Base-by-base conservation (phyloP, 164 flowering plant species). In the Macadamia integrifolia region DNA sequence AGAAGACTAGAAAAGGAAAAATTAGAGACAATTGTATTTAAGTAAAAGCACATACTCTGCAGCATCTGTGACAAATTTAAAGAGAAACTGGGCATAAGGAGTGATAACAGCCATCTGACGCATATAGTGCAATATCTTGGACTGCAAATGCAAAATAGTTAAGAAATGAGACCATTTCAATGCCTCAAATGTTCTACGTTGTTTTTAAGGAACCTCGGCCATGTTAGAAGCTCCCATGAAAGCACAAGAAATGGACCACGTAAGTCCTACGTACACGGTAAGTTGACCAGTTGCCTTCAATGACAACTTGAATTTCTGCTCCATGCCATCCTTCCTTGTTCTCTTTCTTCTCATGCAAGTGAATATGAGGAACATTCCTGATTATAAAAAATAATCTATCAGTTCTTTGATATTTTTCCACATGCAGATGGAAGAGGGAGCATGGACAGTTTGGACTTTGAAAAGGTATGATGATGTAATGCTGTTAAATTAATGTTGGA, bases 81-180 rank as follows among this genome's bases (percentile, higher is more conserved):
- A 94, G 61, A 88, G 85, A 78, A 94, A 92, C 70, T 94, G 91
- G 0, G 97, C 95, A 83, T 94, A 94, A 40, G 97, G 99, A 55
- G 99, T 92, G 49, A 94, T 94, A 66, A 94, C 99, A 67, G 97
- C 99, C 95, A 94, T 92, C 77, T 94, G 99, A 71, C 99, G 95
- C 97, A 94, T 88, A 74, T 92, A 94, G 68, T 94, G 99, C 80
- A 92, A 78, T 72, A 94, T 94, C 78, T 94, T 94, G 58, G 99
- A 94, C 97, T 94, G 89, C 80, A 84, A 1, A 77, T 11, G 29
- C 29, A 13, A 65, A 67, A 42, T 29, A 31, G 58, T 66, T 60
- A 65, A 68, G 66, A 58, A 71, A 30, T 3, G 15, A 72, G 62
- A 59, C 50, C 52, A 52, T 10, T 46, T 18, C 66, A 55, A 15